Conservation (phyloP, 345 rosid species). For the Lepidium didymum region DNA sequence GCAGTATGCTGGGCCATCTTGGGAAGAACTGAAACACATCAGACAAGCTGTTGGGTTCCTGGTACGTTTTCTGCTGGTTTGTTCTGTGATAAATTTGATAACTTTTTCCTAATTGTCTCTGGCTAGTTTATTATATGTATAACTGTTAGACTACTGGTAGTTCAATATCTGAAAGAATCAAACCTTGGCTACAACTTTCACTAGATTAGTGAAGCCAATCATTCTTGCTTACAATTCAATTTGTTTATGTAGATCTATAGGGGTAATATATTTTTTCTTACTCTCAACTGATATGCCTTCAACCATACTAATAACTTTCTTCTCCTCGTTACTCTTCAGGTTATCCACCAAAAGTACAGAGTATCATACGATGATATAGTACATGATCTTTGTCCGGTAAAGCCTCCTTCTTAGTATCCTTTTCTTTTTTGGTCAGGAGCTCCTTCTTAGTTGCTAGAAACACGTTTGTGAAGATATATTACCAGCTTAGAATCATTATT, state of each 20-base stretch:
- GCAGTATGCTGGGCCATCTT: conserved; percentile 91
- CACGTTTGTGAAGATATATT: background rate
- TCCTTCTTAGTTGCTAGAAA: conserved; percentile 4
- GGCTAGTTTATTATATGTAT: no score
- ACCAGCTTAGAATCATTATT: background rate
- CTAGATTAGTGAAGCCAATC: no score
- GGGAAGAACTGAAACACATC: conserved; percentile 98
- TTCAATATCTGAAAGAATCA: no score
- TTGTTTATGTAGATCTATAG: background rate
- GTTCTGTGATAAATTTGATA: background rate
- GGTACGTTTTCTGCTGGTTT: conserved; percentile 40
- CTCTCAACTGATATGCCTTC: background rate
- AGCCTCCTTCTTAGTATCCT: conserved; percentile 16
- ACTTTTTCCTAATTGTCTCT: no score
- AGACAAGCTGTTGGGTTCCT: conserved; percentile 97
- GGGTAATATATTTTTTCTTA: background rate
- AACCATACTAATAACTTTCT: background rate
- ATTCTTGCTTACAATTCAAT: background rate
- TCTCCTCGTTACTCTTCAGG: conserved; percentile 38
- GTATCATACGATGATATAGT: conserved; percentile 92
- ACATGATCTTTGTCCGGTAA: conserved; percentile 94
- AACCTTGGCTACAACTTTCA: no score
- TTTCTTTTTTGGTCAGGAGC: no score
- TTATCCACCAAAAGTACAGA: conserved; percentile 97
- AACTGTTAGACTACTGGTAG: no score